A percentile compares a stretch with the other conserved stretches of the same genome.
These are phyloP conservation scores for Pseudozyma thailandica DNA, from an alignment of 1,284 basidiomycete species.

Conservation along the genomic window DNA sequence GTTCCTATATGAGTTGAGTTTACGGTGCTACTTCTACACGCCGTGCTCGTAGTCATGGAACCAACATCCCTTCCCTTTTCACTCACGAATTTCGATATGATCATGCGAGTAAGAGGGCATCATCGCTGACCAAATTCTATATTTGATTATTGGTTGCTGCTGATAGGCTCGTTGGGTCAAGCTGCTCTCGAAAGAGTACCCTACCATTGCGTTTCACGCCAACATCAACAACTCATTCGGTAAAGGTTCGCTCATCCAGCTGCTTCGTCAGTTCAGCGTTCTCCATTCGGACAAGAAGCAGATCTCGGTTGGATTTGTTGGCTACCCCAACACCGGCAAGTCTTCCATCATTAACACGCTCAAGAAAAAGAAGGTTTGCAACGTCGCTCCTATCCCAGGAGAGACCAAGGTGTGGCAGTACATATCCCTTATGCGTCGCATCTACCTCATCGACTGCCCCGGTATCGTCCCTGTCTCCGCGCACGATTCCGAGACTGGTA, in stretches of 20 bases:
- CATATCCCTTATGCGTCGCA: slow-evolving; percentile 92
- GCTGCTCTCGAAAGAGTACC: slow-evolving; percentile 91
- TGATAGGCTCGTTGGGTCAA: slow-evolving; percentile 92
- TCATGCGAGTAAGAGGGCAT: not conserved
- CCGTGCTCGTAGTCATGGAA: slow-evolving; percentile 62
- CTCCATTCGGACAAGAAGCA: slow-evolving; percentile 99
- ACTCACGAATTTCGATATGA: not conserved
- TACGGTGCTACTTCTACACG: slow-evolving; percentile 41
- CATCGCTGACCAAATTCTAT: slow-evolving; percentile 17
- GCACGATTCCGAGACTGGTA: slow-evolving; percentile 90
- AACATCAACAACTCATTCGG: slow-evolving; percentile 99
- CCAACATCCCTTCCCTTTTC: slow-evolving; percentile 43
- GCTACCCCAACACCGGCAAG: slow-evolving; percentile 99
- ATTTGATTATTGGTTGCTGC: slow-evolving; percentile 6
- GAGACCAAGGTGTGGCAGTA: slow-evolving; percentile 99
- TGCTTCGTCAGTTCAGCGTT: slow-evolving; percentile 94
- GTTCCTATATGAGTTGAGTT: slow-evolving; percentile 64
- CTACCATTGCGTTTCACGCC: slow-evolving; percentile 97
- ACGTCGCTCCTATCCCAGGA: slow-evolving; percentile 94
- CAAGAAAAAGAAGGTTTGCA: slow-evolving; percentile 97
- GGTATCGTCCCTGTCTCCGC: slow-evolving; percentile 93
- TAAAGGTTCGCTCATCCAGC: slow-evolving; percentile 96
- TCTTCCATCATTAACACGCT: slow-evolving; percentile 97
- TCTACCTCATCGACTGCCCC: slow-evolving; percentile 99
- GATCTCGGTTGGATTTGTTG: slow-evolving; percentile 96